A percentile compares a stretch with the other conserved stretches of the same genome.
Evolutionary conservation across 495 filamentous ascomycete genomes (phyloP).

Genomic region (Thermothielavioides terrestris): DNA sequence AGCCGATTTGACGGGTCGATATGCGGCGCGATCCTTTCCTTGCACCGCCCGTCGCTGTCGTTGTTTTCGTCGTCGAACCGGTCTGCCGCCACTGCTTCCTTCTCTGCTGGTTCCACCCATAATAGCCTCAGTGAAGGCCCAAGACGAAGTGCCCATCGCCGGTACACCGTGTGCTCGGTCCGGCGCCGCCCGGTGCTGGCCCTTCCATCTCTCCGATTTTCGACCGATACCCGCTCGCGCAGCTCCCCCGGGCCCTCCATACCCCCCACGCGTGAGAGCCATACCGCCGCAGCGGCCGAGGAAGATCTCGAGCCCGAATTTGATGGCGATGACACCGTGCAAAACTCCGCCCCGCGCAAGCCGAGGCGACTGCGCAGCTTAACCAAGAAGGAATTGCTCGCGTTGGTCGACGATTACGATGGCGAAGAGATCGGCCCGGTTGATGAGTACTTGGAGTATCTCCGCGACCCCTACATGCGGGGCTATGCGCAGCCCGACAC

Average conservation of each 20-base stretch:
- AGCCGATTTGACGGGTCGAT: constrained; percentile 45
- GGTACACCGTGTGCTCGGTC: not conserved
- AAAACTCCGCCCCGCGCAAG: not conserved
- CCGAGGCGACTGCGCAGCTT: constrained; percentile 3
- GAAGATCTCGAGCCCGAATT: not conserved
- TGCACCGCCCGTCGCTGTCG: constrained; percentile 31
- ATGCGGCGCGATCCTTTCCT: constrained; percentile 41
- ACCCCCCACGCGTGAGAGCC: constrained; percentile 4
- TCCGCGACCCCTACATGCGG: constrained; percentile 40
- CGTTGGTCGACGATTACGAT: constrained; percentile 40
- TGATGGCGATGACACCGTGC: not conserved
- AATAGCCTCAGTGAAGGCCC: constrained; percentile 15
- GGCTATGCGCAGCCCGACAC: constrained; percentile 37
- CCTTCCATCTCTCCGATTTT: constrained; percentile 4
- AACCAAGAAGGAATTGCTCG: constrained; percentile 37
- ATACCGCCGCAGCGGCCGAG: constrained; percentile 13
- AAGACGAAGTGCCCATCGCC: not conserved
- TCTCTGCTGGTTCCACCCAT: not conserved
- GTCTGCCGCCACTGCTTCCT: constrained; percentile 11
- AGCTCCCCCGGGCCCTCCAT: constrained; percentile 15
- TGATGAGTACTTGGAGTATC: constrained; percentile 38
- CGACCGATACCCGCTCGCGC: constrained; percentile 5
- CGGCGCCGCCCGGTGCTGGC: constrained; percentile 7
- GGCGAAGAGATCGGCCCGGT: constrained; percentile 29
- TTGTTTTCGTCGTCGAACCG: constrained; percentile 28